A percentile compares a stretch with the other conserved stretches of the same genome.
Evolutionary conservation across 306 rosid species (phyloP).

Genomic region (Purshia tridentata): DNA sequence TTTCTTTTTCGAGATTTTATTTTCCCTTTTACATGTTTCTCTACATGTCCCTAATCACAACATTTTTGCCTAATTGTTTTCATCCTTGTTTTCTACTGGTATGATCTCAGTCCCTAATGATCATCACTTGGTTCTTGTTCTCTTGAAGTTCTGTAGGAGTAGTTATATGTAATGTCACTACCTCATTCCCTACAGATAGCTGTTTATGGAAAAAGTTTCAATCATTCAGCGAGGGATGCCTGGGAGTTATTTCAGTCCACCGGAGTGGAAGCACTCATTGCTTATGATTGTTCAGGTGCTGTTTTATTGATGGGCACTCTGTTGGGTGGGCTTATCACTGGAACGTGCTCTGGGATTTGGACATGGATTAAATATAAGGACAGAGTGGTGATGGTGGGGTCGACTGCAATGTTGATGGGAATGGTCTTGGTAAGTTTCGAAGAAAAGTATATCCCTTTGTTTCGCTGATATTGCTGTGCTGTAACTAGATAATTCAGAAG

Average conservation of each 20-base stretch:
- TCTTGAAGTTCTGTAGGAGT: constrained; percentile 14
- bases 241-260: constrained; percentile 99
- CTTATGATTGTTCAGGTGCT: constrained; percentile 96
- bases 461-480: not conserved
- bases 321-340: constrained; percentile 82
- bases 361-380: constrained; percentile 78
- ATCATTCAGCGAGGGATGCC: constrained; percentile 96
- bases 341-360: constrained; percentile 95
- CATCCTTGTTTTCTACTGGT: not conserved
- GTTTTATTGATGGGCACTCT: constrained; percentile 87
- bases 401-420: constrained; percentile 95
- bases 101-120: not conserved
- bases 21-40: not conserved
- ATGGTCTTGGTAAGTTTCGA: constrained; percentile 74
- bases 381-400: constrained; percentile 84
- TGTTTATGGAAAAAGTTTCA: constrained; percentile 88
- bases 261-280: constrained; percentile 91
- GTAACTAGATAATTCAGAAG: not conserved
- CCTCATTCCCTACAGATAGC: constrained; percentile 61
- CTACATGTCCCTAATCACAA: not conserved
- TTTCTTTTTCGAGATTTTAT: not conserved
- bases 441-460: not conserved
- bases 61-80: not conserved
- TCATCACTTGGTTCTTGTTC: constrained; percentile 3
- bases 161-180: not conserved